These are phyloP conservation scores for Penicillium antarcticum DNA, from an alignment of 495 filamentous ascomycete species.

Conservation along the genomic window DNA sequence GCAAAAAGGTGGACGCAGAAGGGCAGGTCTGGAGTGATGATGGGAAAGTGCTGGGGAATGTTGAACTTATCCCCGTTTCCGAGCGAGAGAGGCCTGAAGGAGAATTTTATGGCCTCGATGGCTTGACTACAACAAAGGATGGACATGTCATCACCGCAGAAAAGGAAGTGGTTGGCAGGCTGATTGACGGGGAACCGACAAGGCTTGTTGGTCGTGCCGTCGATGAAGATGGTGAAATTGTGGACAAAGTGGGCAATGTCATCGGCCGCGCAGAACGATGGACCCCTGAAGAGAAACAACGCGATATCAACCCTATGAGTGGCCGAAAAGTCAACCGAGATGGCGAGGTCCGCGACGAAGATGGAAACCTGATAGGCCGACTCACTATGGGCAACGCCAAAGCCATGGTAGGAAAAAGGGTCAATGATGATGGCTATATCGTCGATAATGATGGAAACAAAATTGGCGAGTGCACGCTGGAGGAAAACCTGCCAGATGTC, in stretches of 20 bases:
- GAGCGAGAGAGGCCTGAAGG: conserved; percentile 73
- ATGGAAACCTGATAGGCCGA: conserved; percentile 78
- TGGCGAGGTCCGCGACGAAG: conserved; percentile 76
- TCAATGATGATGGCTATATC: conserved; percentile 85
- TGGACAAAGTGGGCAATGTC: conserved; percentile 77
- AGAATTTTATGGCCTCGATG: conserved; percentile 71
- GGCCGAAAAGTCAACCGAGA: conserved; percentile 77
- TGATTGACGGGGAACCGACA: conserved; percentile 69
- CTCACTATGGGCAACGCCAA: conserved; percentile 70
- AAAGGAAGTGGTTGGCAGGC: conserved; percentile 62
- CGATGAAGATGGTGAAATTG: conserved; percentile 79
- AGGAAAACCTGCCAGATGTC: conserved; percentile 62
- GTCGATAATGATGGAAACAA: conserved; percentile 77
- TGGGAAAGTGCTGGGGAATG: conserved; percentile 73
- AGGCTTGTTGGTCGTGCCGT: conserved; percentile 70
- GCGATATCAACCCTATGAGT: conserved; percentile 64
- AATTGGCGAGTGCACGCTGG: conserved; percentile 74
- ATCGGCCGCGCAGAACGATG: conserved; percentile 83
- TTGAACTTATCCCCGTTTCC: conserved; percentile 72
- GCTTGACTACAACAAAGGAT: conserved; percentile 68
- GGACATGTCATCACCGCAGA: conserved; percentile 67
- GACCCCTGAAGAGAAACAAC: conserved; percentile 72
- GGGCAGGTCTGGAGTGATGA: conserved; percentile 79
- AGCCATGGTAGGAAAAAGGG: conserved; percentile 69
- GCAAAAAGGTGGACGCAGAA: conserved; percentile 76